phyloP scores from a whole-genome alignment of 179 eudicot genomes.

The Actinidia arguta region DNA sequence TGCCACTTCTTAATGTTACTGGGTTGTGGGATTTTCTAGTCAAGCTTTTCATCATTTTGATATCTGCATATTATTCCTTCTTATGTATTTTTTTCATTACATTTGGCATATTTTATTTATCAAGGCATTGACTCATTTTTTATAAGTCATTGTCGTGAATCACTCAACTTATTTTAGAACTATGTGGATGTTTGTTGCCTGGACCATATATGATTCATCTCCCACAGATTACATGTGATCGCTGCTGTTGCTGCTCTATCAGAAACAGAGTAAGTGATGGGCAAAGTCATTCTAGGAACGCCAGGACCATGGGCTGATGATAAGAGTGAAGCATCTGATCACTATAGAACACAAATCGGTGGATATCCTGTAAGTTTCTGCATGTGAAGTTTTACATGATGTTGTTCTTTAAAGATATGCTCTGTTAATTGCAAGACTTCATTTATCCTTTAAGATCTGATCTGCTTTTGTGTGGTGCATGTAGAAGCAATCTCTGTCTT shows the following conservation, averaged over 20 bases:
- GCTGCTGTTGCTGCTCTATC: constrained; percentile 18
- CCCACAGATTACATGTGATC: background rate
- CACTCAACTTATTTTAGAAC: background rate
- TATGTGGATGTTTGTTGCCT: background rate
- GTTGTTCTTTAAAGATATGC: background rate
- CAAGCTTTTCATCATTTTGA: too few species aligned
- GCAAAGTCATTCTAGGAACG: constrained; percentile 60
- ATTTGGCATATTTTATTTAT: too few species aligned
- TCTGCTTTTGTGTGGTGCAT: constrained; percentile 57
- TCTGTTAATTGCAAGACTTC: background rate
- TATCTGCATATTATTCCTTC: too few species aligned
- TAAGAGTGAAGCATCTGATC: constrained; percentile 68
- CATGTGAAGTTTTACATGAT: background rate
- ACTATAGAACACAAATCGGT: constrained; percentile 78
- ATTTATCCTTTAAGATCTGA: constrained; percentile 34
- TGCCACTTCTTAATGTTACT: too few species aligned
- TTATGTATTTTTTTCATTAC: too few species aligned
- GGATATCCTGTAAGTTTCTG: constrained; percentile 72
- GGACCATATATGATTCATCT: background rate
- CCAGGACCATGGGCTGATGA: constrained; percentile 90
- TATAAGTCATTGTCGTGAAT: background rate
- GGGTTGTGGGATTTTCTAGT: too few species aligned
- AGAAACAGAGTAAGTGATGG: constrained; percentile 59
- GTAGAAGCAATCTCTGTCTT: constrained; percentile 61
- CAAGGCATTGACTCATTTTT: too few species aligned